Percentiles rank a stretch among this genome's conserved stretches.
These are phyloP conservation scores for Cutaneotrichosporon mucoides DNA, from an alignment of 1,284 basidiomycete genomes.

Conservation along the genomic window DNA sequence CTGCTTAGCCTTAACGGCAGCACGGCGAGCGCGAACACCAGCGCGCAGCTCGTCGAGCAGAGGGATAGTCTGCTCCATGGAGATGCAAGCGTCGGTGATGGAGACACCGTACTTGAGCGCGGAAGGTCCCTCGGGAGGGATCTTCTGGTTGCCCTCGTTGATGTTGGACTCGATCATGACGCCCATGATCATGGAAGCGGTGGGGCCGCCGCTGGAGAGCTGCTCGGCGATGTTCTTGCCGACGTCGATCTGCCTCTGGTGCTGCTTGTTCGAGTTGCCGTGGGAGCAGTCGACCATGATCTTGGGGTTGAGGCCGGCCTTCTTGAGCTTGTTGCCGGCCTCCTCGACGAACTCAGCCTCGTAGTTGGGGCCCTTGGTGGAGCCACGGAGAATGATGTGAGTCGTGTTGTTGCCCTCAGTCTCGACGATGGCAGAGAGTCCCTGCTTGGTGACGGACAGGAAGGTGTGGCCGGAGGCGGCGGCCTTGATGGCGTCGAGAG, in stretches of 20 bases:
- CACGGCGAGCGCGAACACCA: conserved; percentile 70
- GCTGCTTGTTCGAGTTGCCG: conserved; percentile 60
- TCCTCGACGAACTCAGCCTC: conserved; percentile 70
- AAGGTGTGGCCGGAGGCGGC: conserved; percentile 84
- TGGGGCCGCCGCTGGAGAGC: conserved; percentile 62
- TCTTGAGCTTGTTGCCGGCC: conserved; percentile 68
- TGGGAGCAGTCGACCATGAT: conserved; percentile 96
- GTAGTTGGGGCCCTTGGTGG: conserved; percentile 81
- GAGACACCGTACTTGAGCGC: conserved; percentile 77
- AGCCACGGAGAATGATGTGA: conserved; percentile 82
- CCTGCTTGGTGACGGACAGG: conserved; percentile 88
- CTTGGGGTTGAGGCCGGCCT: conserved; percentile 74
- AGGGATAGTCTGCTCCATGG: conserved; percentile 79
- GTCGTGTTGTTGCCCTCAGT: conserved; percentile 57
- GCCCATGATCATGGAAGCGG: conserved; percentile 76
- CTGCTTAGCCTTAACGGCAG: conserved; percentile 37
- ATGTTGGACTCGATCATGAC: conserved; percentile 98
- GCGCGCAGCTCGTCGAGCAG: conserved; percentile 73
- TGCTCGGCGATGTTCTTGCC: conserved; percentile 58
- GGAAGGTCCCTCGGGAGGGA: conserved; percentile 69
- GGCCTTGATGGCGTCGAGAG: conserved; percentile 86
- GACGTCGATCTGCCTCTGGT: conserved; percentile 56
- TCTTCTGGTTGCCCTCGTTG: conserved; percentile 72
- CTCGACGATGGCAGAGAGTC: conserved; percentile 84
- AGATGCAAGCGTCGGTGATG: conserved; percentile 66